These are phyloP conservation scores for Mycena galopus DNA, from an alignment of 768 basidiomycete genomes.

Conservation along the genomic window DNA sequence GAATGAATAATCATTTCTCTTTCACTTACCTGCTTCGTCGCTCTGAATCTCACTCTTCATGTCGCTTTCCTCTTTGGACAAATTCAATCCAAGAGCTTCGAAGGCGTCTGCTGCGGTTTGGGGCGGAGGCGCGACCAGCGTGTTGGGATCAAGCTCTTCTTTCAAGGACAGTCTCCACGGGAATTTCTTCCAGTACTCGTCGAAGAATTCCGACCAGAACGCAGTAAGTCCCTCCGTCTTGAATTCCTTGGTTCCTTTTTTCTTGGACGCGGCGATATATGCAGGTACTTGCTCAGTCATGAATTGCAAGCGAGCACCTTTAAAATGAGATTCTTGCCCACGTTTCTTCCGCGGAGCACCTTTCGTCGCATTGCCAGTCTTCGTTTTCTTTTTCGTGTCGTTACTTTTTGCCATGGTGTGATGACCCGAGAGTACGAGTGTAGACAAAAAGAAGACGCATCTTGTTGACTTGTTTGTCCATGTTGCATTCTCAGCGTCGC, in stretches of 20 bases:
- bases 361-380: too few relatives aligned
- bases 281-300: too few relatives aligned
- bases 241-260: background rate
- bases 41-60: background rate
- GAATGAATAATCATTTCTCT: too few relatives aligned
- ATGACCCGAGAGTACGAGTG: too few relatives aligned
- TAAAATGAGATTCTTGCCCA: background rate
- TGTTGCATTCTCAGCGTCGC: too few relatives aligned
- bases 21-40: too few relatives aligned
- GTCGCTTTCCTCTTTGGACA: background rate
- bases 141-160: background rate
- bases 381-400: background rate
- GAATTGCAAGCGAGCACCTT: background rate
- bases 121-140: too few relatives aligned
- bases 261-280: too few relatives aligned
- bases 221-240: background rate
- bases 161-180: background rate
- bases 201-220: background rate
- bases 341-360: slow-evolving; percentile 10
- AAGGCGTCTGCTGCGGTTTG: background rate
- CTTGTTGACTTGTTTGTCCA: too few relatives aligned
- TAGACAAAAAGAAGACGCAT: too few relatives aligned
- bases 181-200: background rate
- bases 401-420: too few relatives aligned
- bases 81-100: too few relatives aligned